Evolutionary conservation across 129 eudicot genomes (phyloP).

Genomic region (Saposhnikovia divaricata): DNA sequence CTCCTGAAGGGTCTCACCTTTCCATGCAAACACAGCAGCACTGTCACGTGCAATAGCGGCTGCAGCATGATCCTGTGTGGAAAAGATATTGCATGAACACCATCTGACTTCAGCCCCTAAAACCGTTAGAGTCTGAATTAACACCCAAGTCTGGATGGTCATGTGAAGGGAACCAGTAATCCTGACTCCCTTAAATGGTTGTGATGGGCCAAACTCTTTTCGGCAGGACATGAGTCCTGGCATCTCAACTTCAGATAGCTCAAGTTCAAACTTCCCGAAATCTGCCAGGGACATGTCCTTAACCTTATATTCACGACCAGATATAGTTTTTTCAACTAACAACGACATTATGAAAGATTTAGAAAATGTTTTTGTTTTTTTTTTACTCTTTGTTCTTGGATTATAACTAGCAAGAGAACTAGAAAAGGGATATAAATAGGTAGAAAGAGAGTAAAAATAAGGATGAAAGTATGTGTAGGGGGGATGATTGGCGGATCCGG

Average conservation of each 20-base stretch:
- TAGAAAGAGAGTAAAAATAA: not conserved
- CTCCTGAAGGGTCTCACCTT: conserved; percentile 74
- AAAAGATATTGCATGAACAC: conserved; percentile 82
- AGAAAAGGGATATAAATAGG: not conserved
- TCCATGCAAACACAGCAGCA: conserved; percentile 85
- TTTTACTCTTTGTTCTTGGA: not conserved
- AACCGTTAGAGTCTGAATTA: conserved; percentile 66
- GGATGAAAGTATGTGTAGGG: not conserved
- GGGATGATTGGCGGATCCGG: not conserved
- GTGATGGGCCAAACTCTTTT: conserved; percentile 62
- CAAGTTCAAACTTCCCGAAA: conserved; percentile 69
- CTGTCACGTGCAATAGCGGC: conserved; percentile 68
- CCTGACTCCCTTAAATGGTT: conserved; percentile 66
- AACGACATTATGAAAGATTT: conserved; percentile 28
- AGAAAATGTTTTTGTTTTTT: not conserved
- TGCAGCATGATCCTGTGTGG: conserved; percentile 77
- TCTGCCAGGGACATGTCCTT: conserved; percentile 86
- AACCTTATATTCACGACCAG: conserved; percentile 83
- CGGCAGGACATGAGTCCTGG: conserved; percentile 79
- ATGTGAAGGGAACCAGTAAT: conserved; percentile 75
- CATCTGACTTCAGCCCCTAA: conserved; percentile 79
- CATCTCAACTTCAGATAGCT: conserved; percentile 76
- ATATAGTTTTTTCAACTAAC: conserved; percentile 55
- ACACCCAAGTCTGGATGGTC: conserved; percentile 73
- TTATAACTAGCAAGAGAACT: not conserved